Conservation (phyloP, 345 rosid genomes). For the Eucalyptus regnans region DNA sequence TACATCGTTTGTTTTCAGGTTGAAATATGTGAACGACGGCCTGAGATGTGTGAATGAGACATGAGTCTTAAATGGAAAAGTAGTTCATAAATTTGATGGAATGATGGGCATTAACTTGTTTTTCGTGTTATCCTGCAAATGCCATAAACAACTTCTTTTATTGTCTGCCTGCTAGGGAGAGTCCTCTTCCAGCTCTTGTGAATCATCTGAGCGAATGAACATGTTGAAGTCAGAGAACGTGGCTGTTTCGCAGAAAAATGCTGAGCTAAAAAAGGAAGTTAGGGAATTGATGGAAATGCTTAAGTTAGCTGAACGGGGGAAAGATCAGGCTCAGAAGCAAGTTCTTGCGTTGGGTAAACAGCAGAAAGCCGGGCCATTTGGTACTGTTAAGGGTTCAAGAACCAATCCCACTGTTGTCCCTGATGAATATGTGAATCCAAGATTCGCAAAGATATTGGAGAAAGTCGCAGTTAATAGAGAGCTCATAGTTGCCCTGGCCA, state of each 20-base stretch:
- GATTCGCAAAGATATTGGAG: conserved; percentile 19
- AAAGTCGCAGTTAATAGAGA: conserved; percentile 19
- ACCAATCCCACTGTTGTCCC: conserved; percentile 29
- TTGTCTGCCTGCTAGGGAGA: neutral
- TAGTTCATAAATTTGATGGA: neutral
- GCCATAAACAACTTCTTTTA: neutral
- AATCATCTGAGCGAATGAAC: conserved; percentile 16
- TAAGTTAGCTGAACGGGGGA: conserved; percentile 18
- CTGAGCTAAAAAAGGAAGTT: conserved; percentile 16
- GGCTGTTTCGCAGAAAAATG: conserved; percentile 12
- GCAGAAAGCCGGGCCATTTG: conserved; percentile 32
- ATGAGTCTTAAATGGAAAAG: neutral
- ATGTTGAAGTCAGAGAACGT: conserved; percentile 16
- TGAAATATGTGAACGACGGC: neutral
- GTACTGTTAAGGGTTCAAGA: conserved; percentile 29
- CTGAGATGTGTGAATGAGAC: neutral
- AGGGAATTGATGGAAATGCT: conserved; percentile 25
- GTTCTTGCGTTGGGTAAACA: conserved; percentile 15
- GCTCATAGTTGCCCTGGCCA: conserved; percentile 35
- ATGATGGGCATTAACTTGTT: neutral
- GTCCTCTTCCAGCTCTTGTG: conserved; percentile 1
- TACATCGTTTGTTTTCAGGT: neutral
- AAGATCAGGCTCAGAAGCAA: conserved; percentile 30
- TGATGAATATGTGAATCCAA: conserved; percentile 31
- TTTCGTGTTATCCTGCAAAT: neutral